These are phyloP conservation scores for Magnolia changhungtana DNA, from an alignment of 164 flowering plant species.

Conservation along the genomic window DNA sequence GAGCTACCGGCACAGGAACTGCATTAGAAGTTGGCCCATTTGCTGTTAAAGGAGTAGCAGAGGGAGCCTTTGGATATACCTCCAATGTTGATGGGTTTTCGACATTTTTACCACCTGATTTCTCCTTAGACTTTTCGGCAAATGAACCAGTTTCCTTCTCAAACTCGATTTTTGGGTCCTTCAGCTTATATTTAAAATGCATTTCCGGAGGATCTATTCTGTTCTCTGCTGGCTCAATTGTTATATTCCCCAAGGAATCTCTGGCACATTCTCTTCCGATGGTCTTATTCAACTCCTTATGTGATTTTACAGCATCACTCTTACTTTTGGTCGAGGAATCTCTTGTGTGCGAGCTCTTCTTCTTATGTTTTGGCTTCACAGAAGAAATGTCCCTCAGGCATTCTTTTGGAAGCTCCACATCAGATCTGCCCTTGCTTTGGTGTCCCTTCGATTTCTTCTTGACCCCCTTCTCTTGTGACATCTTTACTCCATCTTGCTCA, in stretches of 20 bases:
- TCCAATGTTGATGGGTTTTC: constrained; percentile 18
- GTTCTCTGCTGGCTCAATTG: constrained; percentile 17
- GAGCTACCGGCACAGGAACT: constrained; percentile 31
- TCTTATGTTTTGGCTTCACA: constrained; percentile 23
- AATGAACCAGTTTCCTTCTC: constrained; percentile 26
- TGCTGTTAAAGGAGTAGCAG: not conserved
- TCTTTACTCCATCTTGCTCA: constrained; percentile 14
- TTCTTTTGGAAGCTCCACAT: constrained; percentile 25
- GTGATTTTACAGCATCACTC: constrained; percentile 7
- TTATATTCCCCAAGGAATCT: constrained; percentile 10
- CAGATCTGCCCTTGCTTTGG: constrained; percentile 17
- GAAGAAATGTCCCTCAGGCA: constrained; percentile 21
- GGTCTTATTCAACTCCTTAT: constrained; percentile 12
- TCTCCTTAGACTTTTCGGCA: constrained; percentile 31
- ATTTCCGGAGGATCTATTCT: constrained; percentile 4
- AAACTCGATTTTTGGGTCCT: constrained; percentile 25
- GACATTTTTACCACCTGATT: constrained; percentile 28
- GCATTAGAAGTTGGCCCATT: constrained; percentile 10
- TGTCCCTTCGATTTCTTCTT: constrained; percentile 40
- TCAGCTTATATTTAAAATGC: constrained; percentile 16
- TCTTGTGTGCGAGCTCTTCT: constrained; percentile 17
- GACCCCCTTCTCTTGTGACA: constrained; percentile 19
- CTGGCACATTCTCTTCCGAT: constrained; percentile 6
- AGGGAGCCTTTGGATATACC: not conserved
- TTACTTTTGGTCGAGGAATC: constrained; percentile 22